Conservation (phyloP, 106 monocot species). For the Chionographis japonica region DNA sequence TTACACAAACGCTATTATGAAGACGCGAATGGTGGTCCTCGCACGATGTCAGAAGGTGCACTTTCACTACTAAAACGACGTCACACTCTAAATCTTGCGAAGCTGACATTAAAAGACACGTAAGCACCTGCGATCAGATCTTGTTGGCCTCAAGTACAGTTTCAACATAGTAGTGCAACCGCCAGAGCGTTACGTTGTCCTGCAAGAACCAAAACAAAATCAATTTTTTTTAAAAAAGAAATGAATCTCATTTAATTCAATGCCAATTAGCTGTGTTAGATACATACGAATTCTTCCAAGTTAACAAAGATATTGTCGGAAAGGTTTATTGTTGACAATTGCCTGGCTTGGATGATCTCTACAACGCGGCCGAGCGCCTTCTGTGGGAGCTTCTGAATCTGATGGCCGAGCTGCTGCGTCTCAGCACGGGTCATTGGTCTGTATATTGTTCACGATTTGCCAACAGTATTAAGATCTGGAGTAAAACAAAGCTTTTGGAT, state of each 20-base stretch:
- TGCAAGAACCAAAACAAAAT: conserved; percentile 1
- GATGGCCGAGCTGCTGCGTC: conserved; percentile 43
- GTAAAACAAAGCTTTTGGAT: not conserved
- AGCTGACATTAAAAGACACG: too few relatives aligned
- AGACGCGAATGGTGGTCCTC: too few relatives aligned
- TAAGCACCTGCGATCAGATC: not conserved
- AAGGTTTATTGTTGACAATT: not conserved
- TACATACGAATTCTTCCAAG: conserved; percentile 28
- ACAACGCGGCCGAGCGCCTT: conserved; percentile 35
- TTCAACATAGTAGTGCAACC: conserved; percentile 36
- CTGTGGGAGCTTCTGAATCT: conserved; percentile 46
- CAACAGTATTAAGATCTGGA: not conserved
- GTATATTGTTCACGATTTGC: conserved; percentile 2
- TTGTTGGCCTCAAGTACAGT: conserved; percentile 23
- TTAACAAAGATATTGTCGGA: conserved; percentile 24
- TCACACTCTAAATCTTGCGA: too few relatives aligned
- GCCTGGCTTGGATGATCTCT: conserved; percentile 22
- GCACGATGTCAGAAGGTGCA: too few relatives aligned
- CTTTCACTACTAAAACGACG: too few relatives aligned
- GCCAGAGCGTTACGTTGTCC: conserved; percentile 40
- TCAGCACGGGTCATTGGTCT: conserved; percentile 43
- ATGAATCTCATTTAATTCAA: not conserved
- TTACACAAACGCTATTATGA: too few relatives aligned
- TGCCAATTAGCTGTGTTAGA: too few relatives aligned
- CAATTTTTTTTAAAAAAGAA: not conserved